Base-by-base conservation (phyloP, 441 rosid species). In the Pelargonium citronellum region DNA sequence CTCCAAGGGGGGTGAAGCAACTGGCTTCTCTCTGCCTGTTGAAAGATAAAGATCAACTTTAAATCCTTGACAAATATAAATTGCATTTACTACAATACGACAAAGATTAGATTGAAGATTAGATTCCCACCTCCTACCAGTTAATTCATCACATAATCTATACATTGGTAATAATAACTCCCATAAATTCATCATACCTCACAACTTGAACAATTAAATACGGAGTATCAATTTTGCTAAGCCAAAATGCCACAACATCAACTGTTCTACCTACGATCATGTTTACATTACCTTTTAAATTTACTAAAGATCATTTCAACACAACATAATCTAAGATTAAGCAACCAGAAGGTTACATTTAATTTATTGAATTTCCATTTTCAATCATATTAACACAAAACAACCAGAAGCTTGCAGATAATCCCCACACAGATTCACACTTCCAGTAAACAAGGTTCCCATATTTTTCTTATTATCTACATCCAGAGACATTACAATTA, bases 21-120 rank as follows among this genome's bases (percentile, higher is more conserved):
- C 57, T 4, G 79, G 70, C 72, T 72, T 84, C 72, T 80, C 77
- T 15, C 67, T 71, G 6, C 76, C 83, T 81, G 84, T 61, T 74
- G 67, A 74, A 68, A 69, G 69, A 67, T 34, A 67, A 20, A 71
- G 34, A 63, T 70, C 67, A 74, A 68, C 63, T 71, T 47, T 67
- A 17, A 66, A 61, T 69, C 77, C 16, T 69, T 0, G 57, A 69
- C 30, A 10, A 39, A 68, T 20, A 39, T 39, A 39, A 39, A 39
- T 39, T 39, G 43, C 43, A 49, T 12, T n/a, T 49, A 49, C 55
- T 49, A n/a, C 16, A n/a, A 49, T 5, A 49, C 3, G 55, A 49
- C n/a, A 49, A n/a, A 11, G 55, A 49, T 7, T 49, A 49, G 55
- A 49, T 49, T 49, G 43, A 39, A 39, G 9, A 39, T 6, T 39